Evolutionary conservation across 805 yeast genomes (phyloP), one percentile per base, ranked within the genome.

Genomic region (Sugiyamaella valdiviana): DNA sequence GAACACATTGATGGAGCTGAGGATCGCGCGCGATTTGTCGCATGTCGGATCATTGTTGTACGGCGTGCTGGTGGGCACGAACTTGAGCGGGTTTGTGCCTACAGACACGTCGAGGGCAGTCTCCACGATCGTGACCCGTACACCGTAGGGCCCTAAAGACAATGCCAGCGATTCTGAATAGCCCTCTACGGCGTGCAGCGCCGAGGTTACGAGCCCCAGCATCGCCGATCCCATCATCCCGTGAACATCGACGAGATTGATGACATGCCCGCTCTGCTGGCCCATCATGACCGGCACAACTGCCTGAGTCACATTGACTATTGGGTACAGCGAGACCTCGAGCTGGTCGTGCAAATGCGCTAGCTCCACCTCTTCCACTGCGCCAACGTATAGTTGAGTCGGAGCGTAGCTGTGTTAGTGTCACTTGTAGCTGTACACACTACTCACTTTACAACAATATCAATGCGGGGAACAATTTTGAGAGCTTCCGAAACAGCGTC

Each of bases 171-270:
- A 57, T 46, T 64, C 68, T 7, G 52, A 43, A 45, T 60, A 63
- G n/a, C 67, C 67, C 48, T 64, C 68, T 16, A 64, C 46, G 3
- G 65, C 66, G 32, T 61, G 61, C 19, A 52, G 50, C 12, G 66
- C 65, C 10, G 63, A 49, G 5, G 62, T 50, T 29, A 54, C 36
- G 14, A 61, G 49, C 3, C 64, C 60, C 35, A 64, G 42, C 2
- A 52, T 29, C 1, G 67, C 67, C 21, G 62, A 62, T 20, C 63
- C 65, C 39, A 59, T 44, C 12, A 50, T 51, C 1, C 63, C 68
- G 29, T 42, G 48, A 29, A 54, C 32, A 40, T 57, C 61, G 19
- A 64, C 58, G 21, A 64, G 49, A 32, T 56, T 53, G 21, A 64
- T 47, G 16, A 64, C 55, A 43, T 64, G 68, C 7, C 68, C 68